Evolutionary conservation across 78 protist species (phyloP).

Genomic region (Dictyostelium brefeldianum): DNA sequence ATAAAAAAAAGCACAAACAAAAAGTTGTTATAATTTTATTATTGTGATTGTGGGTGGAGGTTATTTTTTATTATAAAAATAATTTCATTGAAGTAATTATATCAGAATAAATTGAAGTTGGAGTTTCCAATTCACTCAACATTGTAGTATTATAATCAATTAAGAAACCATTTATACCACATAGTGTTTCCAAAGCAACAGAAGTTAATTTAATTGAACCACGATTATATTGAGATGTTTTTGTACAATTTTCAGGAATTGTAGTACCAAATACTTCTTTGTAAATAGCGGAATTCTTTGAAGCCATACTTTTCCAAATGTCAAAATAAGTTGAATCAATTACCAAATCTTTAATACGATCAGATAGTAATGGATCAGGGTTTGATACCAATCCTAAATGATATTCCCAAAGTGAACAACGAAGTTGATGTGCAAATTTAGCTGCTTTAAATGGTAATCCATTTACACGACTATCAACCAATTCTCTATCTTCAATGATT

Average conservation of each 20-base stretch:
- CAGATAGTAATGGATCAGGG: not conserved
- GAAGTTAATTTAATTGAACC: conserved; percentile 18
- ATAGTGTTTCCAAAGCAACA: not conserved
- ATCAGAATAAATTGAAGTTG: conserved; percentile 52
- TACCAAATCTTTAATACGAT: conserved; percentile 34
- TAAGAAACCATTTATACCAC: conserved; percentile 32
- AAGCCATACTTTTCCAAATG: conserved; percentile 29
- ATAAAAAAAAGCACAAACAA: too few species aligned
- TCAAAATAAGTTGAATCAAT: conserved; percentile 20
- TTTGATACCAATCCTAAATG: conserved; percentile 52
- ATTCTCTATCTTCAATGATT: conserved; percentile 20
- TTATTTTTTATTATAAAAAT: conserved; percentile 1
- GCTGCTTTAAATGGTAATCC: conserved; percentile 53
- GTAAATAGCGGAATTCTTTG: conserved; percentile 24
- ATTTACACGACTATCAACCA: conserved; percentile 12
- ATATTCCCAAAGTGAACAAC: conserved; percentile 69
- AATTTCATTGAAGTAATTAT: conserved; percentile 61
- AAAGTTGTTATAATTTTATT: too few species aligned
- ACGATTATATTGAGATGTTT: conserved; percentile 35
- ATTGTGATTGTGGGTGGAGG: too few species aligned
- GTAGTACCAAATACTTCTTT: conserved; percentile 18
- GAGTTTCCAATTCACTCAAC: conserved; percentile 52
- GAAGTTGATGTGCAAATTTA: conserved; percentile 26
- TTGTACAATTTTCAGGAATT: conserved; percentile 62
- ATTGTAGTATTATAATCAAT: conserved; percentile 53